Percentiles rank a stretch among this genome's conserved stretches.
phyloP scores from a whole-genome alignment of 169 alveolate genomes.

The Cryptosporidium sp. region DNA sequence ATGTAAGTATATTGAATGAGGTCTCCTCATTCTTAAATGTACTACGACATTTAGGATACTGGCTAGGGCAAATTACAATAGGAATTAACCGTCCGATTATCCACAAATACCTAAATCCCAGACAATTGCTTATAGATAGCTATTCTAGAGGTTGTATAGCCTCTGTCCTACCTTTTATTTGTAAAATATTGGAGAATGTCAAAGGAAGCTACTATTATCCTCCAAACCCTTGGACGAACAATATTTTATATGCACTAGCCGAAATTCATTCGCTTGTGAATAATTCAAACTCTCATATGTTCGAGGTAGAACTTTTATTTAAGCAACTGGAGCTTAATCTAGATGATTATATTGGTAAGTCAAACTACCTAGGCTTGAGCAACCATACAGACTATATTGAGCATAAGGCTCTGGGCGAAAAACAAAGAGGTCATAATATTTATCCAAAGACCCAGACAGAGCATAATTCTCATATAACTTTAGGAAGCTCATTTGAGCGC shows the following conservation, averaged over 20 bases:
- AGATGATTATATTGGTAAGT: slow-evolving; percentile 64
- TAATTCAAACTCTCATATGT: slow-evolving; percentile 86
- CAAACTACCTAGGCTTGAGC: slow-evolving; percentile 34
- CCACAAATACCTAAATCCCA: slow-evolving; percentile 88
- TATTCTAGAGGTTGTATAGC: slow-evolving; percentile 83
- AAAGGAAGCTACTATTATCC: slow-evolving; percentile 87
- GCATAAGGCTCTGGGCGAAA: slow-evolving; percentile 35
- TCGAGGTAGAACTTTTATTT: slow-evolving; percentile 91
- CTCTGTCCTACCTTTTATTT: slow-evolving; percentile 90
- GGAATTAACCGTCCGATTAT: slow-evolving; percentile 90
- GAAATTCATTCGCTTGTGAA: slow-evolving; percentile 86
- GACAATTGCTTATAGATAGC: slow-evolving; percentile 87
- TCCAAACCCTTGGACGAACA: slow-evolving; percentile 95
- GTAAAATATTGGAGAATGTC: slow-evolving; percentile 86
- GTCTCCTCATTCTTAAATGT: slow-evolving; percentile 87
- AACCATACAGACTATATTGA: slow-evolving; percentile 15
- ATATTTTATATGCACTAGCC: slow-evolving; percentile 85
- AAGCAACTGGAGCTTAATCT: slow-evolving; percentile 83
- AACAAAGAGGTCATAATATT: slow-evolving; percentile 39
- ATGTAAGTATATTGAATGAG: slow-evolving; percentile 85
- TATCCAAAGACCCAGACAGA: slow-evolving; percentile 49
- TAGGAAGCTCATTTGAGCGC: slow-evolving; percentile 49
- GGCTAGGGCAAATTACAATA: slow-evolving; percentile 91
- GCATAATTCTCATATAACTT: not conserved
- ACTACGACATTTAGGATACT: slow-evolving; percentile 89